Evolutionary conservation across 1,139 yeast genomes (phyloP), one percentile per base, ranked within the genome.

Genomic region (Geotrichum histeridarum): DNA sequence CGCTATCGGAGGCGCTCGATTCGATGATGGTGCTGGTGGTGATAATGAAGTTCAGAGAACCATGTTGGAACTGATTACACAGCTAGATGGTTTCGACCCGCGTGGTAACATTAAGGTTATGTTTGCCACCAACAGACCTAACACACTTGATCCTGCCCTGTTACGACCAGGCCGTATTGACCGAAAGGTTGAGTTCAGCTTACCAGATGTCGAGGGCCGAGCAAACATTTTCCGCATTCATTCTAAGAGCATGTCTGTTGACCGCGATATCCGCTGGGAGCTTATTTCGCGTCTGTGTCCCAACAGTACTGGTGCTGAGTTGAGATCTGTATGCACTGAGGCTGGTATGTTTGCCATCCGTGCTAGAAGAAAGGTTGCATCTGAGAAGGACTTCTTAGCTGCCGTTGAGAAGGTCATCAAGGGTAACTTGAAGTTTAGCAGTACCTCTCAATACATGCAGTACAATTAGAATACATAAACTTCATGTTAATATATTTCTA

Each of bases 281-380:
- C 80, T 93, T 67, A 93, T 93, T 67, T 90, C 98, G 22, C 82
- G 99, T 69, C 78, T 93, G 67, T 93, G 99, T 76, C 99, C 99
- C 60, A 93, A 93, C 72, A 87, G 96, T 15, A 93, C 99, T 1
- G 99, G 99, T 72, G 99, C 99, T 8, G 99, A 93, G 74, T 79
- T 93, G 65, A 83, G 96, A 69, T 87, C 95, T 11, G 97, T 91
- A 30, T 90, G 98, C 72, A 91, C 97, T 1, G 97, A 91, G 72
- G 97, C 97, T 5, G 99, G 99, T 65, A 93, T 93, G 99, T 93
- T 90, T 77, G 99, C 99, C 51, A 93, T 93, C 58, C 83, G 99
- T 68, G 96, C 98, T 15, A 83, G 99, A 73, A 82, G 98, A 76
- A 93, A 93, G 78, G 96, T 93, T 54, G 98, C 99, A 42, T 86